Percentiles rank a stretch among this genome's conserved stretches.
Conservation (phyloP, 352 stramenopile species). For the Globisporangium lucens region DNA sequence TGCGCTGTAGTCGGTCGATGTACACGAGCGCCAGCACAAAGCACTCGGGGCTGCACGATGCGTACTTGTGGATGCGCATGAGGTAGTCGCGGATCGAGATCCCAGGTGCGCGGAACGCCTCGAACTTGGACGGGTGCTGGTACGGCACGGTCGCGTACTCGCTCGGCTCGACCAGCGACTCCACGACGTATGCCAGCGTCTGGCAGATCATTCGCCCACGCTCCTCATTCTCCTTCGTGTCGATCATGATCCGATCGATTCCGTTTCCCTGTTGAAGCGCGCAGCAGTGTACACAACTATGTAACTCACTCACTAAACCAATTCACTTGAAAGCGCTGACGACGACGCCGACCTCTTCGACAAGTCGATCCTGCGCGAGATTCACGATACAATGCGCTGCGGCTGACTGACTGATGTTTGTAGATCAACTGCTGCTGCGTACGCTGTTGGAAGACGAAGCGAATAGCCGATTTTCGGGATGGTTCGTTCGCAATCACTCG, state of each 20-base stretch:
- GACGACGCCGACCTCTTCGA: not conserved
- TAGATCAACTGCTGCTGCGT: not conserved
- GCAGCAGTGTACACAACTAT: not conserved
- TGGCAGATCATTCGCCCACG: conserved; percentile 76
- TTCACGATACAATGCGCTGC: not conserved
- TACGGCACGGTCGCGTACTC: conserved; percentile 57
- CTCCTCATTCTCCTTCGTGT: conserved; percentile 63
- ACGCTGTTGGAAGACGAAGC: not conserved
- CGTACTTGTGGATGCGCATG: conserved; percentile 96
- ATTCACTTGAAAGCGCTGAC: not conserved
- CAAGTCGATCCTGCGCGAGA: not conserved
- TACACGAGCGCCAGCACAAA: conserved; percentile 99
- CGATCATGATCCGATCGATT: conserved; percentile 22
- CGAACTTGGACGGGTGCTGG: conserved; percentile 75
- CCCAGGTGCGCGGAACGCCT: conserved; percentile 75
- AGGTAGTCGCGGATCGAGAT: conserved; percentile 87
- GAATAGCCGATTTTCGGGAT: not conserved
- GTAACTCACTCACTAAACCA: not conserved
- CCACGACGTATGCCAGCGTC: conserved; percentile 70
- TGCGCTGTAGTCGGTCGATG: conserved; percentile 97
- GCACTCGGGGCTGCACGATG: conserved; percentile 97
- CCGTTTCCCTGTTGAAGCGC: not conserved
- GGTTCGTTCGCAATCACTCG: conserved; percentile 5
- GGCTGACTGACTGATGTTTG: not conserved
- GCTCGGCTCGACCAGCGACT: conserved; percentile 74